Percentiles rank a stretch among this genome's conserved stretches.
These are phyloP conservation scores for Acanthochlamys bracteata DNA, from an alignment of 106 monocot genomes.

Conservation along the genomic window DNA sequence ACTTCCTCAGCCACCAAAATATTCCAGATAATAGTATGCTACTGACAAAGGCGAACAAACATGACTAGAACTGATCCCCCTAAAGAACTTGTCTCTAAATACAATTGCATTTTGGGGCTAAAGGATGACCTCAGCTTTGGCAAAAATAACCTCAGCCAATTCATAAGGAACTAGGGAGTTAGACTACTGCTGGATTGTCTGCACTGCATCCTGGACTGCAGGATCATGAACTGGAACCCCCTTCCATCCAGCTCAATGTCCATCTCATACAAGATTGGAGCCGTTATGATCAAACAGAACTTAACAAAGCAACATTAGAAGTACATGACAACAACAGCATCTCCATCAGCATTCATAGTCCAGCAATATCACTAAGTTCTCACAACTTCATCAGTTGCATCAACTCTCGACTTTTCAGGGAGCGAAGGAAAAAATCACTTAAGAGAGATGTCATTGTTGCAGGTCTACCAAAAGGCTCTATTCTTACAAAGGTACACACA, in stretches of 20 bases:
- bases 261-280: conserved; percentile 31
- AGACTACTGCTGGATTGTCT: conserved; percentile 61
- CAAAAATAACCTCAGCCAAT: conserved; percentile 57
- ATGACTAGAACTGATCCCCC: not conserved
- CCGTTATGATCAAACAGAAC: too few relatives aligned
- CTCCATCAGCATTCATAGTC: too few relatives aligned
- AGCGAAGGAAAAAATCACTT: too few relatives aligned
- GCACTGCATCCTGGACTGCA: conserved; percentile 69
- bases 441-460: too few relatives aligned
- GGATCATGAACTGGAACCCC: conserved; percentile 65
- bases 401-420: too few relatives aligned
- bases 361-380: too few relatives aligned
- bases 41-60: not conserved
- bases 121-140: conserved; percentile 61
- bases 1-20: conserved; percentile 56
- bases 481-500: too few relatives aligned
- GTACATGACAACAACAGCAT: too few relatives aligned
- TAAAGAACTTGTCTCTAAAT: not conserved
- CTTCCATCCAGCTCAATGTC: conserved; percentile 53
- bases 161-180: conserved; percentile 69
- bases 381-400: too few relatives aligned
- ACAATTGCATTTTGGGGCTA: not conserved
- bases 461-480: too few relatives aligned
- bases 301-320: too few relatives aligned
- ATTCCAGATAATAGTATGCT: not conserved